A percentile compares a stretch with the other conserved stretches of the same genome.
Conservation (phyloP, 495 filamentous ascomycete species). For the Xylaria intraflava region DNA sequence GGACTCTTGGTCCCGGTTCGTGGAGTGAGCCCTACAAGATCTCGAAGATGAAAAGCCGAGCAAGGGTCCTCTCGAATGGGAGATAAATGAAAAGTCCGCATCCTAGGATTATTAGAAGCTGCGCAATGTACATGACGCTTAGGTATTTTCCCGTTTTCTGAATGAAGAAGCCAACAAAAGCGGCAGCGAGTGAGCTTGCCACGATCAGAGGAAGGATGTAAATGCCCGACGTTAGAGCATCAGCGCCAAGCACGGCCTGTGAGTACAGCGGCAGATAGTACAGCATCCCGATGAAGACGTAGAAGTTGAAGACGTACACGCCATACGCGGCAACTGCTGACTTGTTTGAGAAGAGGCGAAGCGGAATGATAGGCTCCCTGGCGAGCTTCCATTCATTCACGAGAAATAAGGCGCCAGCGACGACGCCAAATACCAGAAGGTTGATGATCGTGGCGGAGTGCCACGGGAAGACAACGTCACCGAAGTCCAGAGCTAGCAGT, state of each 20-base stretch:
- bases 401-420: slow-evolving; percentile 50
- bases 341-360: slow-evolving; percentile 50
- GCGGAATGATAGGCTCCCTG: slow-evolving; percentile 60
- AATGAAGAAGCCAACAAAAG: slow-evolving; percentile 47
- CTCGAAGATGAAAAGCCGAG: slow-evolving; percentile 47
- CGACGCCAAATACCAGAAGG: slow-evolving; percentile 58
- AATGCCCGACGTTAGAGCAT: slow-evolving; percentile 38
- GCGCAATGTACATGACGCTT: slow-evolving; percentile 45
- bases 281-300: slow-evolving; percentile 19
- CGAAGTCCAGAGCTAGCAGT: slow-evolving; percentile 62
- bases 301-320: slow-evolving; percentile 48
- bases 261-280: slow-evolving; percentile 57
- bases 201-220: slow-evolving; percentile 42
- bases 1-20: too few relatives aligned
- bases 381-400: slow-evolving; percentile 58
- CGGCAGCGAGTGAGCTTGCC: slow-evolving; percentile 40
- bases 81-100: slow-evolving; percentile 49
- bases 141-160: slow-evolving; percentile 54
- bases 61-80: slow-evolving; percentile 32
- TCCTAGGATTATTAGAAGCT: slow-evolving; percentile 45
- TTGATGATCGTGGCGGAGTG: slow-evolving; percentile 58
- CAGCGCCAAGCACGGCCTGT: slow-evolving; percentile 45
- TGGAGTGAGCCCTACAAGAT: too few relatives aligned
- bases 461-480: slow-evolving; percentile 61
- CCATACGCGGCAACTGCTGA: slow-evolving; percentile 46